Percentiles rank a stretch among this genome's conserved stretches.
phyloP scores from a whole-genome alignment of 2,329 filamentous ascomycete genomes.

The Golovinomyces cichoracearum region DNA sequence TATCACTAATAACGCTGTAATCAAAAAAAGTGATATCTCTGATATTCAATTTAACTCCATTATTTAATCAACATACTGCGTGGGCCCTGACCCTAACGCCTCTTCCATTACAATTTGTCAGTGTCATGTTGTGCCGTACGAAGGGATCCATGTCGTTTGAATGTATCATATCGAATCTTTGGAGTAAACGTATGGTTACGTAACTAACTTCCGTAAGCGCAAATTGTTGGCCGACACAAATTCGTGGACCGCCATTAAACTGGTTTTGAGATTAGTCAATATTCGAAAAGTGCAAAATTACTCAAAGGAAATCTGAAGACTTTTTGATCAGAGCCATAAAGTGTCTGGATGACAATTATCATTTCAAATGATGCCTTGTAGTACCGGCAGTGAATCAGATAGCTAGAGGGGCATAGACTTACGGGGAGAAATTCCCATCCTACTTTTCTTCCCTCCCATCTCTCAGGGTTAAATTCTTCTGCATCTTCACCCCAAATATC shows the following conservation, averaged over 20 bases:
- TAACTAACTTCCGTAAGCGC: slow-evolving; percentile 17
- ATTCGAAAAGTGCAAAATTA: too few species aligned
- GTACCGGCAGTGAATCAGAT: neutral
- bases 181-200: slow-evolving; percentile 15
- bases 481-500: slow-evolving; percentile 17
- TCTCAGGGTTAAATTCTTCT: slow-evolving; percentile 17
- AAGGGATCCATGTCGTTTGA: slow-evolving; percentile 13
- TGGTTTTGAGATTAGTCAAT: neutral
- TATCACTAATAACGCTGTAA: too few species aligned
- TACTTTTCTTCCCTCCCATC: slow-evolving; percentile 19
- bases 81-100: slow-evolving; percentile 14
- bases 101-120: slow-evolving; percentile 13
- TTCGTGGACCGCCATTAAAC: slow-evolving; percentile 18
- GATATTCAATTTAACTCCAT: too few species aligned
- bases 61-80: too few species aligned
- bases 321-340: too few species aligned
- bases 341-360: too few species aligned
- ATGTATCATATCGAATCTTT: slow-evolving; percentile 16
- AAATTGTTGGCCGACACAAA: slow-evolving; percentile 18
- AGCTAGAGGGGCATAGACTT: slow-evolving; percentile 3
- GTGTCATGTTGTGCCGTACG: slow-evolving; percentile 9
- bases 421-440: slow-evolving; percentile 19
- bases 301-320: too few species aligned
- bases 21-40: too few species aligned
- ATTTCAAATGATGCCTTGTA: neutral